Conservation (phyloP, 139 green algal genomes). For the Chlorella sp. region DNA sequence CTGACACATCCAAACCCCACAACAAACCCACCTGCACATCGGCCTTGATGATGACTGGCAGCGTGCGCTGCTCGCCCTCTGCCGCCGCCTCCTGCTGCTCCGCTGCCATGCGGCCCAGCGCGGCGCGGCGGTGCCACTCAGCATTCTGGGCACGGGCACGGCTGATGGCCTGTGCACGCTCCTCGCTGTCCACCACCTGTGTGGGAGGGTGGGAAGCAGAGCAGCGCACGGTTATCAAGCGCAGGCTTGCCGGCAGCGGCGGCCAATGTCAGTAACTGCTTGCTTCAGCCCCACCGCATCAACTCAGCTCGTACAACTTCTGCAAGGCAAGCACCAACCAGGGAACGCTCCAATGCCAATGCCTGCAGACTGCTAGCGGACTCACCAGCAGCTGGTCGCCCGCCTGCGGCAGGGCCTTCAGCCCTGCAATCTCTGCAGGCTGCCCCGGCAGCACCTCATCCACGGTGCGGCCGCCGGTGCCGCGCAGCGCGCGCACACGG, state of each 20-base stretch:
- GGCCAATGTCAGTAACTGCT: no score
- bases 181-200: conserved; percentile 56
- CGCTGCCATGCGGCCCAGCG: conserved; percentile 8
- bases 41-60: conserved; percentile 84
- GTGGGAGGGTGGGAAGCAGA: background rate
- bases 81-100: background rate
- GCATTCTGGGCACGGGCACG: conserved; percentile 24
- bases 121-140: conserved; percentile 17
- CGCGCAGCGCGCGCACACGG: conserved; percentile 54
- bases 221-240: background rate
- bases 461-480: conserved; percentile 33
- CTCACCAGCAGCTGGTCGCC: conserved; percentile 83
- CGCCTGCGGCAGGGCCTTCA: conserved; percentile 81
- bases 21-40: conserved; percentile 67
- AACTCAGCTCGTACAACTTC: no score
- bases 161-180: conserved; percentile 62
- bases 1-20: no score
- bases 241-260: no score
- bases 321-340: no score
- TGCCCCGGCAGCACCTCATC: conserved; percentile 67
- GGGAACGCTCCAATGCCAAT: no score
- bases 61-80: conserved; percentile 1
- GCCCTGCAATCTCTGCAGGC: conserved; percentile 70
- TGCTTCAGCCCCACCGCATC: no score
- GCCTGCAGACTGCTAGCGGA: no score